Conservation (phyloP, 2,329 filamentous ascomycete species). For the Pseudocercospora pini-densiflorae region DNA sequence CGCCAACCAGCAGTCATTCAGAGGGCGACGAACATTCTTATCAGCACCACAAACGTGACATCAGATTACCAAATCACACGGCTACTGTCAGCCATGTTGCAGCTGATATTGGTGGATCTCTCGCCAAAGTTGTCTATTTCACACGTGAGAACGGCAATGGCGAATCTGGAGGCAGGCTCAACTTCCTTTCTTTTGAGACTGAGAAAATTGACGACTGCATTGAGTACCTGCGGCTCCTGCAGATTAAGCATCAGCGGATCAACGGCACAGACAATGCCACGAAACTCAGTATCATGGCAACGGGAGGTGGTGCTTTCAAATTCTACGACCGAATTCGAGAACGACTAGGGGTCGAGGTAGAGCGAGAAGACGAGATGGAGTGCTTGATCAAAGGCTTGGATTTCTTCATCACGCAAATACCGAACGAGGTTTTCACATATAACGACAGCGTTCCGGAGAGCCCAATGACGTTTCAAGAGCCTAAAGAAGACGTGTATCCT, state of each 20-base stretch:
- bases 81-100: constrained; percentile 96
- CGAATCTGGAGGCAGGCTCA: constrained; percentile 84
- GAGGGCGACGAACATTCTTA: constrained; percentile 57
- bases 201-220: constrained; percentile 93
- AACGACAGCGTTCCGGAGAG: constrained; percentile 70
- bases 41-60: constrained; percentile 83
- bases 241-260: constrained; percentile 78
- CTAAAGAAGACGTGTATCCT: constrained; percentile 83
- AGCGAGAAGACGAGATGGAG: constrained; percentile 97
- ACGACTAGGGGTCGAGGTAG: constrained; percentile 81
- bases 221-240: constrained; percentile 84
- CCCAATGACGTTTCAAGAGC: constrained; percentile 85
- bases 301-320: constrained; percentile 93
- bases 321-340: constrained; percentile 91
- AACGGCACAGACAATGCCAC: constrained; percentile 40
- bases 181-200: constrained; percentile 96
- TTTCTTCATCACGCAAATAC: constrained; percentile 99
- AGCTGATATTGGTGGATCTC: constrained; percentile 94
- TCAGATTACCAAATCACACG: constrained; percentile 94
- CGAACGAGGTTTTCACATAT: constrained; percentile 95
- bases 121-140: constrained; percentile 98
- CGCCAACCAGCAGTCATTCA: constrained; percentile 50
- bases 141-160: constrained; percentile 68
- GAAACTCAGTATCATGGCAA: constrained; percentile 90
- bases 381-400: constrained; percentile 92